Base-by-base conservation (phyloP, 2,329 filamentous ascomycete species). In the Fusarium tanahbumbuense region DNA sequence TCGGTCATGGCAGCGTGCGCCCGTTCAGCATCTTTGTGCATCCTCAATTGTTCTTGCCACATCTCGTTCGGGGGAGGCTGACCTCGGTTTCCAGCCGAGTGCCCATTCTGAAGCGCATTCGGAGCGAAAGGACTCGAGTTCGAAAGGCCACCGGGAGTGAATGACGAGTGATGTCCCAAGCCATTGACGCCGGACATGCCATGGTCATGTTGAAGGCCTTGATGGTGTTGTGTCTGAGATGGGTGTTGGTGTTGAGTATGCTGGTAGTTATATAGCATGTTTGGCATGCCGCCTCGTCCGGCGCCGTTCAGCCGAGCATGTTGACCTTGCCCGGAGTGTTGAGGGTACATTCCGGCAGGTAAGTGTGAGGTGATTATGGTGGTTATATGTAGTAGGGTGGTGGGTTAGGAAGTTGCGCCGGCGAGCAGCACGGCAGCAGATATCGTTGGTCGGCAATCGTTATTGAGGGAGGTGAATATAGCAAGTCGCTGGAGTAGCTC, bases 11-110 rank as follows among this genome's bases (percentile, higher is more conserved):
- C 93, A 83, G 78, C 87, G 86, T 86, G 91, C 81, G 84, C 89
- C 83, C 84, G 89, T 83, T 87, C 93, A 75, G 93, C 89, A 68
- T 93, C 92, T 71, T 94, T 92, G 68, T 91, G 91, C 75, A 94
- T 83, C 67, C 92, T 90, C 70, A 97, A 81, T 81, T 99, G 96
- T 77, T 96, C 91, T 70, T 91, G 90, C 94, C 94, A 98, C 80
- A 97, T 92, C 73, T 91, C 89, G 68, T 82, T 89, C 58, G 83
- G 85, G 58, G 86, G 86, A 27, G 81, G 80, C 68, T 88, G 87
- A 32, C 80, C 82, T 52, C 88, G 81, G 20, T 84, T 79, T 50
- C 81, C 82, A 18, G 81, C 78, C 9, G 81, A 76, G 58, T 89
- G 87, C 37, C 88, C 88, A 74, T 90, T 90, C 57, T 88, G 86